A percentile compares a stretch with the other conserved stretches of the same genome.
These are phyloP conservation scores for Nemania sp. DNA, from an alignment of 2,329 filamentous ascomycete species.

Conservation along the genomic window DNA sequence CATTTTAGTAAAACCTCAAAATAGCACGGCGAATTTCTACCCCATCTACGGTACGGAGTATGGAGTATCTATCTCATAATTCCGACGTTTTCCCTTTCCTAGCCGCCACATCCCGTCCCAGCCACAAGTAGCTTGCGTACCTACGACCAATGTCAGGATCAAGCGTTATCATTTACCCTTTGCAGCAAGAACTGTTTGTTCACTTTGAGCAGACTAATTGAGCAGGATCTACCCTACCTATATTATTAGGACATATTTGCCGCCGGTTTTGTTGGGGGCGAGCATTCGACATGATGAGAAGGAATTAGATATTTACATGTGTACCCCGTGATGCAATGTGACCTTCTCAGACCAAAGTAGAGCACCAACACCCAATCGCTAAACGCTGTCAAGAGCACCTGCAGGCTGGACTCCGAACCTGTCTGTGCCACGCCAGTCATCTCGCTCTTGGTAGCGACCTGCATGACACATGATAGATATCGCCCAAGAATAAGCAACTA, in stretches of 20 bases:
- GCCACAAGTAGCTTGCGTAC: conserved; percentile 26
- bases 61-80: too few relatives aligned
- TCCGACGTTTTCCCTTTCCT: neutral
- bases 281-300: neutral
- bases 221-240: neutral
- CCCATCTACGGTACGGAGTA: too few relatives aligned
- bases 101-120: conserved; percentile 11
- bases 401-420: neutral
- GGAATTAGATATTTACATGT: neutral
- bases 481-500: neutral
- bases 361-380: neutral
- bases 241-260: neutral
- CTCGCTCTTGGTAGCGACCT: neutral
- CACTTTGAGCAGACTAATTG: neutral
- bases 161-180: neutral
- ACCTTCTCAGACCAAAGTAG: neutral
- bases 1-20: conserved; percentile 3
- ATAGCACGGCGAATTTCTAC: conserved; percentile 16
- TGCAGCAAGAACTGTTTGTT: neutral
- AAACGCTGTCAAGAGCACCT: neutral
- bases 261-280: neutral
- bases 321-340: conserved; percentile 1
- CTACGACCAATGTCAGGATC: neutral
- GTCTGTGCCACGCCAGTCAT: neutral
- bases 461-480: neutral